Evolutionary conservation across 139 green algal genomes (phyloP).

Genomic region (Monoraphidium neglectum): DNA sequence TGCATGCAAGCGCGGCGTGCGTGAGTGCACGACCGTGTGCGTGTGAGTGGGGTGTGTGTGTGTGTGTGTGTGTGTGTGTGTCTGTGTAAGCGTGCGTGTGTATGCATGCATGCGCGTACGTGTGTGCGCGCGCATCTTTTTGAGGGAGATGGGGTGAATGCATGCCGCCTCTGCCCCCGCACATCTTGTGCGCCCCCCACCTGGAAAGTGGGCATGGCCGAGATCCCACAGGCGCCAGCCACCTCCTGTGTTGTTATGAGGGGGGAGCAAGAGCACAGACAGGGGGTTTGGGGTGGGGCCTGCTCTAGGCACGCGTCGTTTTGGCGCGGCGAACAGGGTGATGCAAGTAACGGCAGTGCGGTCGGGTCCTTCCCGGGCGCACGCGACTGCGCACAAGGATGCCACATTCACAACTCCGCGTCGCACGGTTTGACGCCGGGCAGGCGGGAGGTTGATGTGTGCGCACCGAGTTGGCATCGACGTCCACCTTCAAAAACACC

Average conservation of each 20-base stretch:
- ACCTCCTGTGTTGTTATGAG: conserved; percentile 45
- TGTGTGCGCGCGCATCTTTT: too few species aligned
- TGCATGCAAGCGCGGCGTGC: not conserved
- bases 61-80: too few species aligned
- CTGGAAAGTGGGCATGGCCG: conserved; percentile 89
- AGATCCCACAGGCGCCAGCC: conserved; percentile 59
- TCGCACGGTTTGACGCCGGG: not conserved
- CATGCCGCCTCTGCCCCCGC: too few species aligned
- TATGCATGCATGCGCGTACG: too few species aligned
- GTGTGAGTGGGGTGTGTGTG: not conserved
- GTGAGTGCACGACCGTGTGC: not conserved
- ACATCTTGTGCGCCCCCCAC: too few species aligned
- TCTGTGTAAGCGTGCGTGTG: too few species aligned
- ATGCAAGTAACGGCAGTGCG: too few species aligned
- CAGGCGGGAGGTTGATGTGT: not conserved
- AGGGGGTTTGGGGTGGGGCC: not conserved
- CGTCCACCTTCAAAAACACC: conserved; percentile 83
- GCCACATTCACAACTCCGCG: not conserved
- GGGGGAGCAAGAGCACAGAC: not conserved
- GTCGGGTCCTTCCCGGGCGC: not conserved
- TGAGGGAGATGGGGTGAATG: too few species aligned
- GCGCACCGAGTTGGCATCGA: conserved; percentile 62
- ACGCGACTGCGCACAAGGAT: not conserved
- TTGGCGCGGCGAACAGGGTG: too few species aligned
- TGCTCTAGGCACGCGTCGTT: too few species aligned